Evolutionary conservation across 768 basidiomycete genomes (phyloP).

Genomic region (Suillus tomentosus): DNA sequence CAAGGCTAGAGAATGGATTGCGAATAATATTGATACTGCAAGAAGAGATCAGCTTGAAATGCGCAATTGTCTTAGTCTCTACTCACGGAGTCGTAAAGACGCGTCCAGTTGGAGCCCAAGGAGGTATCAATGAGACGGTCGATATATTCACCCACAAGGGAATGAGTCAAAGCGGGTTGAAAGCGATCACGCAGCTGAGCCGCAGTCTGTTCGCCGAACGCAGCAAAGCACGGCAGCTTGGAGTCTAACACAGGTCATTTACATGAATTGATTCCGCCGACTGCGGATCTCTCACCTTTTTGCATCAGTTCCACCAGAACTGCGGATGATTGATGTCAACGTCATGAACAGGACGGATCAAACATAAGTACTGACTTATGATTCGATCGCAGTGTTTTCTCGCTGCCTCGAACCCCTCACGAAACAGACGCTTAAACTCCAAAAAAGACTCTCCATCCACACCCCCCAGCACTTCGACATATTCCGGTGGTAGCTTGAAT

Average conservation of each 20-base stretch:
- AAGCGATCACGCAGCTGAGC: conserved; percentile 89
- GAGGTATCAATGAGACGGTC: conserved; percentile 89
- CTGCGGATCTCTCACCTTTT: conserved; percentile 57
- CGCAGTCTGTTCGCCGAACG: conserved; percentile 90
- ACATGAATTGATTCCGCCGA: conserved; percentile 13
- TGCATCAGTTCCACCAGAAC: conserved; percentile 97
- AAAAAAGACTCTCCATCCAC: conserved; percentile 70
- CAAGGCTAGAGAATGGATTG: conserved; percentile 74
- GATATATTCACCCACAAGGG: conserved; percentile 83
- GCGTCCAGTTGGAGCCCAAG: conserved; percentile 91
- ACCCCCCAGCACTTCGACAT: conserved; percentile 94
- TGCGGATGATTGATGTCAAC: conserved; percentile 35
- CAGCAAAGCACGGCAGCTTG: conserved; percentile 84
- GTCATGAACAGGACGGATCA: background rate
- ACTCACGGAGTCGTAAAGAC: conserved; percentile 91
- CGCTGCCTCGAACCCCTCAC: conserved; percentile 90
- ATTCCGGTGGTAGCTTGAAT: conserved; percentile 94
- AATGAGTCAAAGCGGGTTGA: conserved; percentile 86
- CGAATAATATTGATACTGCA: conserved; percentile 90
- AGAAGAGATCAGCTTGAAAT: conserved; percentile 5
- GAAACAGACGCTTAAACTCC: conserved; percentile 87
- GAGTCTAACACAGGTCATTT: conserved; percentile 58
- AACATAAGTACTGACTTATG: conserved; percentile 61
- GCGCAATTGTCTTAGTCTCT: background rate
- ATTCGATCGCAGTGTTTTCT: conserved; percentile 97